Percentiles rank a stretch among this genome's conserved stretches.
These are phyloP conservation scores for Tolypocladium ovalisporum DNA, from an alignment of 2,329 filamentous ascomycete species.

Conservation along the genomic window DNA sequence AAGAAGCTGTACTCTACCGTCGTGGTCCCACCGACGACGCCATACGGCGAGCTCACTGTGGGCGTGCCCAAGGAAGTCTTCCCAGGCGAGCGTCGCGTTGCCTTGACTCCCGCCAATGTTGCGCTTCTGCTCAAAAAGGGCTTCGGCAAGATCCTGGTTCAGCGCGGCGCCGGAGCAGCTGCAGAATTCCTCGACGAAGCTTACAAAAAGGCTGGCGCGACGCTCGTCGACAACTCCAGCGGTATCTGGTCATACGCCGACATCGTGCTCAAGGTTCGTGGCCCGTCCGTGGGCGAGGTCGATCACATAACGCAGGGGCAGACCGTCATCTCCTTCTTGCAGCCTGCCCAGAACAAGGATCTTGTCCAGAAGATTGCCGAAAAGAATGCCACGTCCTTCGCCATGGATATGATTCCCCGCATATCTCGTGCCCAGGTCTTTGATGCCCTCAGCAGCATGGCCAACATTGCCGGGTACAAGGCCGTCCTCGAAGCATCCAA, in stretches of 20 bases:
- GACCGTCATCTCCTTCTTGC: conserved; percentile 73
- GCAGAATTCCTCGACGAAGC: conserved; percentile 70
- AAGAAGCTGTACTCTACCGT: conserved; percentile 27
- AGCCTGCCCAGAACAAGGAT: conserved; percentile 68
- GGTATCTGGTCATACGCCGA: conserved; percentile 66
- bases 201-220: conserved; percentile 70
- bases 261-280: conserved; percentile 75
- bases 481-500: conserved; percentile 84
- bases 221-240: conserved; percentile 54
- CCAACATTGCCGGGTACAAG: conserved; percentile 90
- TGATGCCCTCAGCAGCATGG: conserved; percentile 84
- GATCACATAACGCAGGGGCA: conserved; percentile 56
- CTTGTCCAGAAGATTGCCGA: conserved; percentile 63
- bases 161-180: conserved; percentile 66
- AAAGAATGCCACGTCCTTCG: conserved; percentile 65
- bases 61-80: conserved; percentile 74
- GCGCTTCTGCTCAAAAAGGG: conserved; percentile 76
- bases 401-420: conserved; percentile 87
- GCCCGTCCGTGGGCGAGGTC: conserved; percentile 60
- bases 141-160: conserved; percentile 64
- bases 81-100: conserved; percentile 69
- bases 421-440: conserved; percentile 85
- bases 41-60: conserved; percentile 63
- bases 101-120: conserved; percentile 76
- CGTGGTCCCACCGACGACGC: conserved; percentile 34